These are phyloP conservation scores for Phaeomoniella chlamydospora DNA, from an alignment of 2,329 filamentous ascomycete genomes.

Conservation along the genomic window DNA sequence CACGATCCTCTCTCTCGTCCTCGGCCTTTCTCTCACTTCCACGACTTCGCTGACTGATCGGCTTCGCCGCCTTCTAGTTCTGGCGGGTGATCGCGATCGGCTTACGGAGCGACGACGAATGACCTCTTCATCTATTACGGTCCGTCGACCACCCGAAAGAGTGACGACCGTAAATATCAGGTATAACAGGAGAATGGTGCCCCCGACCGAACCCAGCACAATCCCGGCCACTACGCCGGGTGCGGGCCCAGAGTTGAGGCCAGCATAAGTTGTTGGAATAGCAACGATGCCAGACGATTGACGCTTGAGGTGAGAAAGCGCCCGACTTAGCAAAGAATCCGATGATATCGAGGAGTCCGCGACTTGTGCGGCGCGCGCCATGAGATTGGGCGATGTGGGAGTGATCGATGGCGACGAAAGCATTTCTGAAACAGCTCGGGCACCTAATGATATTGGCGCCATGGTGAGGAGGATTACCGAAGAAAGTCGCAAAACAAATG, in stretches of 20 bases:
- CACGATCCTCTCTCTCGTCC: constrained; percentile 5
- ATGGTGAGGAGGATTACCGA: background rate
- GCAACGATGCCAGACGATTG: constrained; percentile 19
- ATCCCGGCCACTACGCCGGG: constrained; percentile 48
- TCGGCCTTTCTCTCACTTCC: constrained; percentile 4
- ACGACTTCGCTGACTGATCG: constrained; percentile 3
- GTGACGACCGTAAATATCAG: constrained; percentile 33
- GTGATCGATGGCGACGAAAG: background rate
- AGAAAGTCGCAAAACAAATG: no score
- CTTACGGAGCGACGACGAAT: constrained; percentile 5
- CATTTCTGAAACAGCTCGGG: background rate
- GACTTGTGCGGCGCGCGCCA: background rate
- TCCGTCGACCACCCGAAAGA: constrained; percentile 1
- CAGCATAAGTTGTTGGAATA: constrained; percentile 48
- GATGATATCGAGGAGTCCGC: background rate
- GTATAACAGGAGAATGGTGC: constrained; percentile 38
- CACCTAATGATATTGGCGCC: background rate
- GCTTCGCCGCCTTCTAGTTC: constrained; percentile 3
- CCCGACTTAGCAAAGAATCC: background rate
- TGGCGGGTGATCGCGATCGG: constrained; percentile 4
- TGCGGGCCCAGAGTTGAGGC: constrained; percentile 34
- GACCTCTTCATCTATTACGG: constrained; percentile 7
- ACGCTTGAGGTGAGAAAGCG: constrained; percentile 6
- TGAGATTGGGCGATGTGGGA: background rate
- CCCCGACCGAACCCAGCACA: constrained; percentile 31